Percentiles rank a stretch among this genome's conserved stretches.
phyloP scores from a whole-genome alignment of 805 yeast genomes.

The Dipodascus geniculatus region DNA sequence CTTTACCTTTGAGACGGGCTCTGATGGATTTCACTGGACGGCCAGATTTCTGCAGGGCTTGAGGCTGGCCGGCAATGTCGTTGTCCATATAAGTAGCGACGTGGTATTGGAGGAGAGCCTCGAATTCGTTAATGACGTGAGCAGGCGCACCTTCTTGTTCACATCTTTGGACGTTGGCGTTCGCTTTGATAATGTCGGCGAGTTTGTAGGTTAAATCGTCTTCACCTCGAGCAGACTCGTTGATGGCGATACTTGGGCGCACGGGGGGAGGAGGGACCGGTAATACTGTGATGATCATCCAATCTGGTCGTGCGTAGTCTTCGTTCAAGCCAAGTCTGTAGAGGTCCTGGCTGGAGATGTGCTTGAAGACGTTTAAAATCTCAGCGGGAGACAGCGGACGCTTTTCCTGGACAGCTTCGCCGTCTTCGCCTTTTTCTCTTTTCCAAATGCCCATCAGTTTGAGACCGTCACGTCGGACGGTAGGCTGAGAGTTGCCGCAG shows the following conservation, averaged over 20 bases:
- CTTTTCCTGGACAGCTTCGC: conserved; percentile 82
- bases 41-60: conserved; percentile 96
- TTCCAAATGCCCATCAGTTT: conserved; percentile 99
- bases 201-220: conserved; percentile 97
- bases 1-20: conserved; percentile 99
- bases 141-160: conserved; percentile 99
- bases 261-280: conserved; percentile 99
- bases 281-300: conserved; percentile 94
- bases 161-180: conserved; percentile 90
- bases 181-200: conserved; percentile 94
- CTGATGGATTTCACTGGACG: conserved; percentile 97
- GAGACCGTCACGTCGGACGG: conserved; percentile 89
- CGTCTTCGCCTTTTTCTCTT: conserved; percentile 70
- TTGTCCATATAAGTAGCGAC: conserved; percentile 99
- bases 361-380: conserved; percentile 82
- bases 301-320: conserved; percentile 96
- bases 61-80: conserved; percentile 99
- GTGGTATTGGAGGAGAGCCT: conserved; percentile 88
- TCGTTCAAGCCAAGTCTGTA: conserved; percentile 77
- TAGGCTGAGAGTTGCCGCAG: conserved; percentile 95
- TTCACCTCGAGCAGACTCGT: conserved; percentile 96
- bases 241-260: conserved; percentile 95
- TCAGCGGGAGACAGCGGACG: conserved; percentile 81
- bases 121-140: conserved; percentile 94
- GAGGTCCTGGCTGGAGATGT: conserved; percentile 78